Percentiles rank a stretch among this genome's conserved stretches.
Conservation (phyloP, 305 asterid species). For the Fraxinus greggii region DNA sequence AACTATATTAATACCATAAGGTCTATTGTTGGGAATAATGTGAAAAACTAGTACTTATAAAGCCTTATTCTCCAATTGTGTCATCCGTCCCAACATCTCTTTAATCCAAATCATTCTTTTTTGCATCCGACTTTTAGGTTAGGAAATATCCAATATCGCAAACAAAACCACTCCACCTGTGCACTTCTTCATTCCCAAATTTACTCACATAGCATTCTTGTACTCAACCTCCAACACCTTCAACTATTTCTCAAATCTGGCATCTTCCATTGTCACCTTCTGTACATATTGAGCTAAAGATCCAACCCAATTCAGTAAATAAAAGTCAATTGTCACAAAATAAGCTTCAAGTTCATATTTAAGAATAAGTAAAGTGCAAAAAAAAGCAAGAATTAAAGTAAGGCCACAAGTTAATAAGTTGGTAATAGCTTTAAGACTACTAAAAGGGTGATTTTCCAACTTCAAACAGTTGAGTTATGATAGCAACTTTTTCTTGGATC, state of each 20-base stretch:
- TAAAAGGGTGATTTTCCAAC: not conserved
- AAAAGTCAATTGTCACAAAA: not conserved
- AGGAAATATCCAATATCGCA: constrained; percentile 31
- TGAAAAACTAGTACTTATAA: no score
- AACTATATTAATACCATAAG: no score
- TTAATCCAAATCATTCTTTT: not conserved
- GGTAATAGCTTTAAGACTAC: not conserved
- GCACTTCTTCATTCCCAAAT: constrained; percentile 65
- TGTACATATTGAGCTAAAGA: not conserved
- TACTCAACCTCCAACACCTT: not conserved
- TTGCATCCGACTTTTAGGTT: not conserved
- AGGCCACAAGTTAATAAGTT: not conserved
- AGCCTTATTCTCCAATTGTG: not conserved
- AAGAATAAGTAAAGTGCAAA: not conserved
- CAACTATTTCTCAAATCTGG: not conserved
- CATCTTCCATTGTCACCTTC: not conserved
- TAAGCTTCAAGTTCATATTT: not conserved
- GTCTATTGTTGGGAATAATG: not conserved
- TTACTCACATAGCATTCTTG: not conserved
- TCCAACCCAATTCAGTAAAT: not conserved
- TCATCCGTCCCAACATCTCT: not conserved
- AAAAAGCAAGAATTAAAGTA: not conserved
- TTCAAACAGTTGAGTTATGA: not conserved
- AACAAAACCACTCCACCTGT: constrained; percentile 58
- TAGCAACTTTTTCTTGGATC: not conserved